Conservation (phyloP, 495 filamentous ascomycete species). For the Cenococcum geophilum region DNA sequence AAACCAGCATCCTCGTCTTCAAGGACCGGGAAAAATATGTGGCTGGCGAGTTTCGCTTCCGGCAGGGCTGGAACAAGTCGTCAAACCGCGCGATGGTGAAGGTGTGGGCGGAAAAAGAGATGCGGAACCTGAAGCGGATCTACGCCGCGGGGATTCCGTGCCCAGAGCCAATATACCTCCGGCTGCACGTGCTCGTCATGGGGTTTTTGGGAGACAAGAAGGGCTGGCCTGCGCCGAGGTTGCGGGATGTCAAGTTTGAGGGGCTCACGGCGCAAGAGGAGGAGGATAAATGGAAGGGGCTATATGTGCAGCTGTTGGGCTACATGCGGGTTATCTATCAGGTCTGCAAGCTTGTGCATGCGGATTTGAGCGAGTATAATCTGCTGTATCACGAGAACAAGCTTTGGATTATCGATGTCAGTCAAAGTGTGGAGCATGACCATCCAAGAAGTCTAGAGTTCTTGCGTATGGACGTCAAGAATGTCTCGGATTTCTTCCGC, state of each 20-base stretch:
- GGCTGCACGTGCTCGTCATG: constrained; percentile 90
- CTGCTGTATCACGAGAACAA: constrained; percentile 78
- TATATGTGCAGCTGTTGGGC: constrained; percentile 78
- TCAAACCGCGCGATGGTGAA: constrained; percentile 95
- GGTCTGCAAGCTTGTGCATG: constrained; percentile 83
- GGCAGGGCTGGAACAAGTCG: constrained; percentile 78
- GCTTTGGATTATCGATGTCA: constrained; percentile 93
- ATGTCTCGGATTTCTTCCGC: constrained; percentile 84
- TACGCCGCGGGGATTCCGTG: constrained; percentile 77
- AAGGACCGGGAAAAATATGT: constrained; percentile 96
- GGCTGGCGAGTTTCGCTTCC: constrained; percentile 80
- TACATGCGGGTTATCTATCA: constrained; percentile 92
- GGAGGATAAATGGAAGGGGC: constrained; percentile 57
- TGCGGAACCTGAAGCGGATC: constrained; percentile 83
- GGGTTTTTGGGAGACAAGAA: constrained; percentile 80
- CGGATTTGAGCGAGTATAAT: constrained; percentile 96
- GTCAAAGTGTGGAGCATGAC: constrained; percentile 92
- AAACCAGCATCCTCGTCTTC: constrained; percentile 92
- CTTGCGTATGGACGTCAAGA: constrained; percentile 95
- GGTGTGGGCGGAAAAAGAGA: constrained; percentile 97
- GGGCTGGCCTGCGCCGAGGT: constrained; percentile 75
- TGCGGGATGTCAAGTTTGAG: constrained; percentile 65
- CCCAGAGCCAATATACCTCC: constrained; percentile 81
- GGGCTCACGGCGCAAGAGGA: constrained; percentile 44
- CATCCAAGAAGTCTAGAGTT: constrained; percentile 89